A percentile compares a stretch with the other conserved stretches of the same genome.
These are phyloP conservation scores for Trichoderma reesei DNA, from an alignment of 495 filamentous ascomycete genomes.

Conservation along the genomic window DNA sequence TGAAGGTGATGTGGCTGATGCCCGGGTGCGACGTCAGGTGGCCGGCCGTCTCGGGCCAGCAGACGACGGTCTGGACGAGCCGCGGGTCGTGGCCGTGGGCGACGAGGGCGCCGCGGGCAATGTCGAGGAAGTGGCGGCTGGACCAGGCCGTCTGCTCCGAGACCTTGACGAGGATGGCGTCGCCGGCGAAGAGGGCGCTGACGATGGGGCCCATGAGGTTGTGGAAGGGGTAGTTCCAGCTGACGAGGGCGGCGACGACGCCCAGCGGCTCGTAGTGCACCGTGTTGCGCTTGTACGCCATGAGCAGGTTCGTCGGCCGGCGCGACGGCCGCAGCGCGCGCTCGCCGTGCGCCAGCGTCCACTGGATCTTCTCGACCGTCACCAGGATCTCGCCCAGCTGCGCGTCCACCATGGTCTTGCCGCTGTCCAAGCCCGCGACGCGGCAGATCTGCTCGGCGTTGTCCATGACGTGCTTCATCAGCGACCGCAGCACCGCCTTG, in stretches of 20 bases:
- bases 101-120: constrained; percentile 65
- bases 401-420: constrained; percentile 92
- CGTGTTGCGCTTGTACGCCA: constrained; percentile 91
- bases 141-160: constrained; percentile 94
- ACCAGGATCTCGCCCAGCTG: constrained; percentile 90
- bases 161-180: constrained; percentile 82
- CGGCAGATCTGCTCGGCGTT: constrained; percentile 82
- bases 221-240: constrained; percentile 96
- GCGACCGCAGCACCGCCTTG: constrained; percentile 66
- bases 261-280: constrained; percentile 89
- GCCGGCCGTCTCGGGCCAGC: constrained; percentile 74
- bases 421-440: constrained; percentile 87
- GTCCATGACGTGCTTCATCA: constrained; percentile 76
- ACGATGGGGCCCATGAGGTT: constrained; percentile 90
- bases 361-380: constrained; percentile 85
- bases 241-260: constrained; percentile 83
- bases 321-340: constrained; percentile 60
- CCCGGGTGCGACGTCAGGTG: constrained; percentile 78
- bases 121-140: constrained; percentile 65
- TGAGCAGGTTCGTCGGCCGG: constrained; percentile 74
- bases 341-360: constrained; percentile 89
- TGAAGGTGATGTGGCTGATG: constrained; percentile 93
- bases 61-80: constrained; percentile 74
- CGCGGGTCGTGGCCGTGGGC: constrained; percentile 77
- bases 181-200: constrained; percentile 84